These are phyloP conservation scores for Ustilago xerochloae DNA, from an alignment of 1,284 basidiomycete species.

Conservation along the genomic window DNA sequence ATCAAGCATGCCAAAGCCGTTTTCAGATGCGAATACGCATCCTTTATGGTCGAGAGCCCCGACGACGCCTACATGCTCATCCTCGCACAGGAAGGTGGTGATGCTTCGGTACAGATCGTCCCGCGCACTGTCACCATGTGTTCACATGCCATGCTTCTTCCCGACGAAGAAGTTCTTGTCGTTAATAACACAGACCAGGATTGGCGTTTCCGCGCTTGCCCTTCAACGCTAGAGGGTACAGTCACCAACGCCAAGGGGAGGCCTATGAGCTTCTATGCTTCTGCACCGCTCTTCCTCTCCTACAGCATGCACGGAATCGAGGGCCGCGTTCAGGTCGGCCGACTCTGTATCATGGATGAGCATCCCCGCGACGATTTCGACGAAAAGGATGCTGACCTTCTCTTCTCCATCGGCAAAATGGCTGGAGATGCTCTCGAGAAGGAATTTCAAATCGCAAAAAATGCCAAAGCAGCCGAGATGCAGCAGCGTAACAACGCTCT, in stretches of 20 bases:
- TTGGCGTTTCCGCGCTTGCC: constrained; percentile 49
- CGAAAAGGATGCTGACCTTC: constrained; percentile 46
- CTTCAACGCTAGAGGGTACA: constrained; percentile 32
- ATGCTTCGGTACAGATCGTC: constrained; percentile 11
- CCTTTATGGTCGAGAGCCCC: constrained; percentile 43
- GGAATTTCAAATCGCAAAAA: constrained; percentile 35
- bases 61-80: constrained; percentile 43
- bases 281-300: constrained; percentile 50
- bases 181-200: constrained; percentile 44
- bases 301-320: constrained; percentile 29
- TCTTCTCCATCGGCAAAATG: constrained; percentile 51
- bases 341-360: constrained; percentile 50
- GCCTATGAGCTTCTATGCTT: constrained; percentile 54
- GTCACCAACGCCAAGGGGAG: constrained; percentile 32
- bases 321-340: constrained; percentile 43
- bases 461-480: constrained; percentile 45
- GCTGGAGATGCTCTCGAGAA: constrained; percentile 52
- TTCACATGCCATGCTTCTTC: constrained; percentile 54
- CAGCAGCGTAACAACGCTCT: constrained; percentile 37
- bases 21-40: constrained; percentile 47
- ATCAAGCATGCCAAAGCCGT: constrained; percentile 43
- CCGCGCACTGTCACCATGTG: constrained; percentile 38
- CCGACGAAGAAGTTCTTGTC: constrained; percentile 48
- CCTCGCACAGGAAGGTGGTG: constrained; percentile 38
- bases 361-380: constrained; percentile 42